These are phyloP conservation scores for Mycena venus DNA, from an alignment of 768 basidiomycete genomes.

Conservation along the genomic window DNA sequence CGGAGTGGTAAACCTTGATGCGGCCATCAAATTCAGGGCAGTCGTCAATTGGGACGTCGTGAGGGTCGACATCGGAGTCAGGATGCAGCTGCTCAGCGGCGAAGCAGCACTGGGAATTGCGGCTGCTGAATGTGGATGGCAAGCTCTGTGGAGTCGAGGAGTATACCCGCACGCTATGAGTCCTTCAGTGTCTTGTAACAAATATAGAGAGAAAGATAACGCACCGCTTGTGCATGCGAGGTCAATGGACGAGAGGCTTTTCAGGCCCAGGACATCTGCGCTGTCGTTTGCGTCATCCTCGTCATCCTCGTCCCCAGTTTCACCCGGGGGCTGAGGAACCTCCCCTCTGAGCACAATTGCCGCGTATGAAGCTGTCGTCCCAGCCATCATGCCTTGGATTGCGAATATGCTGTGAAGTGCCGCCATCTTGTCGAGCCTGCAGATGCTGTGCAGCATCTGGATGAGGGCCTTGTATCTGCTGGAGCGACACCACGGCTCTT, in stretches of 20 bases:
- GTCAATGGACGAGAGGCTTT: neutral
- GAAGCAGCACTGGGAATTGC: too few species aligned
- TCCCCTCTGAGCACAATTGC: neutral
- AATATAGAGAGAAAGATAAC: too few species aligned
- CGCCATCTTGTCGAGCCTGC: slow-evolving; percentile 40
- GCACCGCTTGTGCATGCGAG: neutral
- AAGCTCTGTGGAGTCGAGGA: too few species aligned
- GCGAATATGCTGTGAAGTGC: slow-evolving; percentile 7
- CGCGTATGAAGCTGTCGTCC: neutral
- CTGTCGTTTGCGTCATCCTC: neutral
- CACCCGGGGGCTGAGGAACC: neutral
- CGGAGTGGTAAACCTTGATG: too few species aligned
- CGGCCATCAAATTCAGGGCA: too few species aligned
- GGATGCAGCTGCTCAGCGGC: too few species aligned
- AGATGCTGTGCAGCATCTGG: slow-evolving; percentile 47
- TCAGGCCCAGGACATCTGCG: neutral
- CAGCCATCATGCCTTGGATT: neutral
- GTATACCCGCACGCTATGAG: too few species aligned
- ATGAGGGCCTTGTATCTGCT: slow-evolving; percentile 40
- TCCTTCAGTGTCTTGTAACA: too few species aligned
- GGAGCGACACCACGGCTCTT: slow-evolving; percentile 45
- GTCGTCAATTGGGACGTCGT: too few species aligned
- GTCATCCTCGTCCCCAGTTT: too few species aligned
- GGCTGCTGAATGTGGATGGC: too few species aligned
- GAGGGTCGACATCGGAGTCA: too few species aligned